phyloP scores from a whole-genome alignment of 805 yeast species.

The Candida maltosa region DNA sequence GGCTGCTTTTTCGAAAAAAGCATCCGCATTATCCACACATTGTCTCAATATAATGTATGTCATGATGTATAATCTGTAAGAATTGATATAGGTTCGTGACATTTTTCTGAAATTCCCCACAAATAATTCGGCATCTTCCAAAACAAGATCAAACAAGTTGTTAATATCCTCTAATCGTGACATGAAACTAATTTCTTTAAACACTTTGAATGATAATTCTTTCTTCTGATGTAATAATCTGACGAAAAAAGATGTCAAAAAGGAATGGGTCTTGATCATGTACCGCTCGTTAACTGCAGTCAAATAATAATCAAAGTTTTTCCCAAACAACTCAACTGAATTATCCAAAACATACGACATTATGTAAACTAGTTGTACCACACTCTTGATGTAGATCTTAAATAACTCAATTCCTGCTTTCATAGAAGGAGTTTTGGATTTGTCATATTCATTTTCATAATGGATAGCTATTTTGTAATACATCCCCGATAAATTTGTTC shows the following conservation, averaged over 20 bases:
- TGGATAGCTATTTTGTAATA: slow-evolving; percentile 40
- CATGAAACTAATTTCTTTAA: slow-evolving; percentile 12
- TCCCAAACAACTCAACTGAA: slow-evolving; percentile 39
- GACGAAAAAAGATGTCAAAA: slow-evolving; percentile 35
- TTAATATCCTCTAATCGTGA: slow-evolving; percentile 30
- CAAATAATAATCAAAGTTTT: slow-evolving; percentile 33
- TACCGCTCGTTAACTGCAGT: slow-evolving; percentile 35
- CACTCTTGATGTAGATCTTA: slow-evolving; percentile 38
- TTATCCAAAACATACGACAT: slow-evolving; percentile 42
- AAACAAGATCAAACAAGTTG: slow-evolving; percentile 25
- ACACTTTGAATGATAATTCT: slow-evolving; percentile 20
- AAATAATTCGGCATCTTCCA: slow-evolving; percentile 39
- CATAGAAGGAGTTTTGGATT: slow-evolving; percentile 24
- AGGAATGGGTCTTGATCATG: slow-evolving; percentile 40
- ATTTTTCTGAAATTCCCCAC: slow-evolving; percentile 40
- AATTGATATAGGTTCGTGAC: slow-evolving; percentile 35
- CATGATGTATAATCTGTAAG: slow-evolving; percentile 39
- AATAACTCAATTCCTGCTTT: slow-evolving; percentile 40
- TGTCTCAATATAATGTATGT: slow-evolving; percentile 38
- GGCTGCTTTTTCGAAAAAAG: slow-evolving; percentile 28
- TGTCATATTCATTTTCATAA: slow-evolving; percentile 31
- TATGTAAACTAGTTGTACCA: slow-evolving; percentile 39
- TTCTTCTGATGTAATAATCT: slow-evolving; percentile 37
- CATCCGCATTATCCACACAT: slow-evolving; percentile 38
- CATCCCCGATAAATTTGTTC: slow-evolving; percentile 38